phyloP scores from a whole-genome alignment of 805 yeast species.

The Wickerhamomyces bovis region DNA sequence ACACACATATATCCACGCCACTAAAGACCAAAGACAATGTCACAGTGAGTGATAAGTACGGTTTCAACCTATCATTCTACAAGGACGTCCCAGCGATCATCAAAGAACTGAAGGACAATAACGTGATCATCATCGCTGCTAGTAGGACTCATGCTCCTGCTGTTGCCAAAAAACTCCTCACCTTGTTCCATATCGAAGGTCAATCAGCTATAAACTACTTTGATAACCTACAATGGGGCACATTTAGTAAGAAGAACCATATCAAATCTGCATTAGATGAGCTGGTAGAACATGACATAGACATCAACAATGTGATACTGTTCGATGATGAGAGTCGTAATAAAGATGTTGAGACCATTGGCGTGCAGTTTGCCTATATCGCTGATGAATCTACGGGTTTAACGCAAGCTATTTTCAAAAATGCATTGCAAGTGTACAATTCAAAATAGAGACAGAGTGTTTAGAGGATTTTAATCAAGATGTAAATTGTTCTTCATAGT shows the following conservation, averaged over 20 bases:
- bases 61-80: constrained; percentile 52
- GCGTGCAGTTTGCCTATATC: constrained; percentile 65
- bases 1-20: constrained; percentile 61
- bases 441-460: neutral
- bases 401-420: neutral
- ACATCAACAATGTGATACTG: constrained; percentile 35
- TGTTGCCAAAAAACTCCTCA: constrained; percentile 62
- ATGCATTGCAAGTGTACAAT: neutral
- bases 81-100: constrained; percentile 65
- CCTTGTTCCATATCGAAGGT: constrained; percentile 45
- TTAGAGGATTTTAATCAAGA: neutral
- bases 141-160: constrained; percentile 75
- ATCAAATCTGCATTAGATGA: constrained; percentile 51
- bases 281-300: constrained; percentile 39
- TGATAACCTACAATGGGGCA: constrained; percentile 64
- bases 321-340: constrained; percentile 82
- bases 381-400: constrained; percentile 34
- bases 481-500: too few species aligned
- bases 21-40: constrained; percentile 31
- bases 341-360: constrained; percentile 63
- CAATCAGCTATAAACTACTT: constrained; percentile 47
- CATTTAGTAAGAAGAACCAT: constrained; percentile 50
- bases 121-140: constrained; percentile 58
- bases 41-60: constrained; percentile 43
- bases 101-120: constrained; percentile 39